Evolutionary conservation across 2,329 filamentous ascomycete genomes (phyloP).

Genomic region (Fusarium temperatum): DNA sequence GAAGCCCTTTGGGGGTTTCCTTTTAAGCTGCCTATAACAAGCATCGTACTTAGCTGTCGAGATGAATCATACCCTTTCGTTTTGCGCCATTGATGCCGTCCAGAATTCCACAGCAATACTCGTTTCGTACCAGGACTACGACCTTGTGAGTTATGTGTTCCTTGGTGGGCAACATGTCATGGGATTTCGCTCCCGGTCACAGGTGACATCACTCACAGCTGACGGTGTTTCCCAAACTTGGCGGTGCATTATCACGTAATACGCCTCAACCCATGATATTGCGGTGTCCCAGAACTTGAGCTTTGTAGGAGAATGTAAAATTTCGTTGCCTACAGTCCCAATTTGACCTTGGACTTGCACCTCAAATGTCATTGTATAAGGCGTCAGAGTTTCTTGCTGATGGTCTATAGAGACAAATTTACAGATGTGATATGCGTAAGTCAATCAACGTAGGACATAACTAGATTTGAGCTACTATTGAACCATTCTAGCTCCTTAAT

Average conservation of each 20-base stretch:
- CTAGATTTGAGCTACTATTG: neutral
- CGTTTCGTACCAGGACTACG: neutral
- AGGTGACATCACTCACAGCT: conserved; percentile 13
- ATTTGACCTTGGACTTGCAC: neutral
- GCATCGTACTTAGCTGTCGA: conserved; percentile 18
- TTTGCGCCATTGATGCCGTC: conserved; percentile 4
- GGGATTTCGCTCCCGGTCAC: neutral
- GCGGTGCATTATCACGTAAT: conserved; percentile 3
- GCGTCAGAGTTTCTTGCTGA: neutral
- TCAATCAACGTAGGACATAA: neutral
- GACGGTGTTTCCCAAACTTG: neutral
- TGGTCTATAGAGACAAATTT: neutral
- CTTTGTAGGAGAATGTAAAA: neutral
- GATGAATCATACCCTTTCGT: conserved; percentile 35
- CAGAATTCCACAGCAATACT: neutral
- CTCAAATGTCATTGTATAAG: neutral
- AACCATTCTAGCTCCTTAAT: neutral
- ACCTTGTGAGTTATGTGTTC: neutral
- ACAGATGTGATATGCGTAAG: neutral
- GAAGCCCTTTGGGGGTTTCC: neutral
- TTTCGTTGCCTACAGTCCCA: neutral
- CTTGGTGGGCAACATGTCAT: neutral
- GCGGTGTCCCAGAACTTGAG: neutral
- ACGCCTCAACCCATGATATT: neutral
- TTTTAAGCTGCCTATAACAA: conserved; percentile 13